Evolutionary conservation across 352 stramenopile species (phyloP).

Genomic region (Phytopythium helicoides): DNA sequence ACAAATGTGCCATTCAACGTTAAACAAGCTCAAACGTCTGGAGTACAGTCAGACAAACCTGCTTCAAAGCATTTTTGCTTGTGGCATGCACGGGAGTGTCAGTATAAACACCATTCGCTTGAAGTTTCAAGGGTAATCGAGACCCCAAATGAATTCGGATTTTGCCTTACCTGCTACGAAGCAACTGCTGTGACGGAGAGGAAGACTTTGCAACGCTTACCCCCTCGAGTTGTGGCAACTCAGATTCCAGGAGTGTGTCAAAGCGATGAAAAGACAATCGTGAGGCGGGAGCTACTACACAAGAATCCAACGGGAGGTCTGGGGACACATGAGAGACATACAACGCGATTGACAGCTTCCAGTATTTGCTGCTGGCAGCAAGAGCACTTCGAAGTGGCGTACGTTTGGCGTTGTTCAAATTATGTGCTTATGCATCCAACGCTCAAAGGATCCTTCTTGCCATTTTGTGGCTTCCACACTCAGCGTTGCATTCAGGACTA

Average conservation of each 20-base stretch:
- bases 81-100: slow-evolving; percentile 60
- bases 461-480: slow-evolving; percentile 66
- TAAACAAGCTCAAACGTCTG: background rate
- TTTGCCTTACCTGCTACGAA: slow-evolving; percentile 64
- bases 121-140: slow-evolving; percentile 48
- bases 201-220: slow-evolving; percentile 42
- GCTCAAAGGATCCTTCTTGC: slow-evolving; percentile 43
- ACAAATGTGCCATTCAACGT: slow-evolving; percentile 25
- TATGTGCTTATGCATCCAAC: slow-evolving; percentile 59
- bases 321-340: too few species aligned
- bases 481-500: slow-evolving; percentile 64
- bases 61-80: slow-evolving; percentile 28
- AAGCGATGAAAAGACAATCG: slow-evolving; percentile 14
- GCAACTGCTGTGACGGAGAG: slow-evolving; percentile 35
- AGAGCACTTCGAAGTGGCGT: slow-evolving; percentile 46
- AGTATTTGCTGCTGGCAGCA: slow-evolving; percentile 49
- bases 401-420: slow-evolving; percentile 61
- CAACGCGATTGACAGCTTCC: background rate
- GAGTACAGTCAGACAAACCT: too few species aligned
- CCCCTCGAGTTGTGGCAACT: slow-evolving; percentile 26
- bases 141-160: slow-evolving; percentile 50
- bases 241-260: slow-evolving; percentile 45
- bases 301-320: slow-evolving; percentile 6
- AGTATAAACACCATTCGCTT: slow-evolving; percentile 36
- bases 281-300: slow-evolving; percentile 17